Evolutionary conservation across 176 grass and related monocot species (phyloP), one percentile per base, ranked within the genome.

Genomic region (Triticum dicoccoides): DNA sequence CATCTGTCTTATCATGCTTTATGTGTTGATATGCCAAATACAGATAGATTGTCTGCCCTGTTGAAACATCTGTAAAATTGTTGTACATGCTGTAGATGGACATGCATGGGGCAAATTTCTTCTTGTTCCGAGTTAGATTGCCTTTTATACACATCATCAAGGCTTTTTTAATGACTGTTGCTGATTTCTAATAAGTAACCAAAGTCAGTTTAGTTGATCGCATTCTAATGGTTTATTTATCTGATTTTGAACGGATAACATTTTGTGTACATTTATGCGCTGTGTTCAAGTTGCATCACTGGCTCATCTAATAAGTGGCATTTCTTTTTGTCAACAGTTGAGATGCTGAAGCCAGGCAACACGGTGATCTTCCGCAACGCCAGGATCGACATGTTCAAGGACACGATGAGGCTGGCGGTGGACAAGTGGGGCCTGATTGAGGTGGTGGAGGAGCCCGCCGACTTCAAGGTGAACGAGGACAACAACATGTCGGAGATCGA

Each of bases 351-450:
- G 69, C 81, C 81, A 73, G 81, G 81, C 30, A 73, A 15, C 34
- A 83, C 81, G 20, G 32, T 83, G 21, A 83, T 73, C 81, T 83
- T 83, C 81, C 81, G 81, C 69, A 83, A 83, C 11, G 68, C 81
- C 34, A 83, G 17, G 81, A 83, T 83, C 14, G 69, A 83, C 81
- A 83, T 83, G 69, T 83, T 83, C 81, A 83, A 83, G 80, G 65
- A 21, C 29, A 82, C 44, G 7, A 82, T 70, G 65, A 82, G 65
- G 80, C 65, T 82, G 65, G 11, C 11, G 11, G 80, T 82, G 29
- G 80, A 82, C 80, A 82, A 82, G 65, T 82, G 80, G 80, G 80
- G 80, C 65, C 62, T 20, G 44, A 69, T 82, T 0, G 80, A 82
- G 80, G 61, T 82, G 41, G 27, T 20, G 0, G 65, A 82, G 80